Evolutionary conservation across 2,329 filamentous ascomycete species (phyloP).

Genomic region (Colletotrichum lentis): DNA sequence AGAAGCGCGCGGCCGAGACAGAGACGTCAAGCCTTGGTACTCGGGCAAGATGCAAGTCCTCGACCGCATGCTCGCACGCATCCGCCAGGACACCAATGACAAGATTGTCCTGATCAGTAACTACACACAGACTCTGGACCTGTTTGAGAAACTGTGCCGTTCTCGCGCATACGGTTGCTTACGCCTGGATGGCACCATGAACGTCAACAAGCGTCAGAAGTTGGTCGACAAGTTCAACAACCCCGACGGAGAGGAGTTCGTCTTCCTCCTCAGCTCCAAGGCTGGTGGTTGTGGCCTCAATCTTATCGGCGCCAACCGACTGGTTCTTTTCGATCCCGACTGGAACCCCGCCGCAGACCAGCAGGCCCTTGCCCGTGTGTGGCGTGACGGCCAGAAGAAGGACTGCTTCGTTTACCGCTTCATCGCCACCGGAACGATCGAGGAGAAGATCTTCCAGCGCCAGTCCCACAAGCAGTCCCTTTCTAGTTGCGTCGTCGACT

Average conservation of each 20-base stretch:
- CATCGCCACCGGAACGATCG: constrained; percentile 96
- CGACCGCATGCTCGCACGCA: constrained; percentile 96
- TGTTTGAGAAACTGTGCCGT: constrained; percentile 92
- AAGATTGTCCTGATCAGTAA: constrained; percentile 99
- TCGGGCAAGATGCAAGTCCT: constrained; percentile 98
- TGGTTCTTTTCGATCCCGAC: constrained; percentile 95
- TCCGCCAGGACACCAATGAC: constrained; percentile 95
- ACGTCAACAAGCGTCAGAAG: constrained; percentile 95
- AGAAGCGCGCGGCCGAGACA: constrained; percentile 85
- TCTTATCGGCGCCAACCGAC: constrained; percentile 90
- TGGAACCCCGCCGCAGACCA: constrained; percentile 99
- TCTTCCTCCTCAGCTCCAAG: constrained; percentile 96
- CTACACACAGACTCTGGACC: constrained; percentile 93
- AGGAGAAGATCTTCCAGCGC: constrained; percentile 99
- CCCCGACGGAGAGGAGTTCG: constrained; percentile 85
- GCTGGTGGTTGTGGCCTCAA: constrained; percentile 97
- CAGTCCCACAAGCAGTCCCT: constrained; percentile 98
- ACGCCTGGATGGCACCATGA: constrained; percentile 96
- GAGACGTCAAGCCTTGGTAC: constrained; percentile 94
- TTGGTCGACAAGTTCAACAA: constrained; percentile 98
- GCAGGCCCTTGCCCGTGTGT: constrained; percentile 94
- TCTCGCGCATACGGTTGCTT: constrained; percentile 84
- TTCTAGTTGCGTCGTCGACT: constrained; percentile 95
- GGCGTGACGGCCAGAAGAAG: constrained; percentile 99
- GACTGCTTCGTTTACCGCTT: constrained; percentile 99